Evolutionary conservation across 768 basidiomycete genomes (phyloP).

Genomic region (Suillus placidus): DNA sequence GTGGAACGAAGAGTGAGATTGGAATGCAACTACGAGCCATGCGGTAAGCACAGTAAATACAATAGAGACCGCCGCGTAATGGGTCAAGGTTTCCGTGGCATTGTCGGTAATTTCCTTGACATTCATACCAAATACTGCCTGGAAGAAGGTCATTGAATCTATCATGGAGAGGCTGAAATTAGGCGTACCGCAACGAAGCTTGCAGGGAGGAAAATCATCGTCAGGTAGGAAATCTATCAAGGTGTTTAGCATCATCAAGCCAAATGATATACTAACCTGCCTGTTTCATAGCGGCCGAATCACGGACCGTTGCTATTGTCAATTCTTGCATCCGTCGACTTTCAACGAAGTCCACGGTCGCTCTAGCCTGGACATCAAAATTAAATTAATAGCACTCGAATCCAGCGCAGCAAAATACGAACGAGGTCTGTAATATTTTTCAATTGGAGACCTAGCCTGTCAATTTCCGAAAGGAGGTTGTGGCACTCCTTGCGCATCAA

Average conservation of each 20-base stretch:
- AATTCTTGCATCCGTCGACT: constrained; percentile 28
- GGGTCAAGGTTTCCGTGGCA: constrained; percentile 32
- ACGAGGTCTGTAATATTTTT: constrained; percentile 30
- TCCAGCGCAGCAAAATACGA: constrained; percentile 6
- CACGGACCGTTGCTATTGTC: constrained; percentile 15
- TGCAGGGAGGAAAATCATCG: constrained; percentile 60
- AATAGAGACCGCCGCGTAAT: constrained; percentile 42
- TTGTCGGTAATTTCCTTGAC: constrained; percentile 23
- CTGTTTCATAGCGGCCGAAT: constrained; percentile 25
- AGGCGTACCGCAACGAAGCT: constrained; percentile 40
- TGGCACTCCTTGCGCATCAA: constrained; percentile 50
- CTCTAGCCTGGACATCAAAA: constrained; percentile 47
- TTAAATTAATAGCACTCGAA: neutral
- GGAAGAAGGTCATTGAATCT: neutral
- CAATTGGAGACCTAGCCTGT: constrained; percentile 40
- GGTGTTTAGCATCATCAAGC: constrained; percentile 6
- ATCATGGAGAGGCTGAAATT: neutral
- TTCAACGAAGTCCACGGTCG: constrained; percentile 54
- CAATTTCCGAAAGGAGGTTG: constrained; percentile 51
- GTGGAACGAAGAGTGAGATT: constrained; percentile 27
- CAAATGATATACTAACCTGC: constrained; percentile 11
- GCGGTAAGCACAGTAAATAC: constrained; percentile 49
- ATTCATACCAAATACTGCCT: constrained; percentile 20
- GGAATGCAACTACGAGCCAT: constrained; percentile 58
- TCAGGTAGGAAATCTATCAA: constrained; percentile 52